Base-by-base conservation (phyloP, 2,329 filamentous ascomycete species). In the Nothophaeocryptopus gaeumannii region DNA sequence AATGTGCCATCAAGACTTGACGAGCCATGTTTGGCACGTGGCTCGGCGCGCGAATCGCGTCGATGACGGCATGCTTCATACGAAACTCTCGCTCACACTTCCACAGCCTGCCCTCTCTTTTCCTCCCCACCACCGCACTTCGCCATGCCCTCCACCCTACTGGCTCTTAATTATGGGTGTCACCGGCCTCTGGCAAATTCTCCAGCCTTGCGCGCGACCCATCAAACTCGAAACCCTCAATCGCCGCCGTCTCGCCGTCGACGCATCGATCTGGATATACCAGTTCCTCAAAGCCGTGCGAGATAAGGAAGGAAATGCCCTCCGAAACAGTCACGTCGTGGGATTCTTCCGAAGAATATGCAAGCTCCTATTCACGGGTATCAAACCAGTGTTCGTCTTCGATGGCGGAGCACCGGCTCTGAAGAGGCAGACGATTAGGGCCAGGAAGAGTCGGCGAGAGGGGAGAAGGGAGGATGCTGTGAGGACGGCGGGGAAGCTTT, bases 201-300 rank as follows among this genome's bases (percentile, higher is more conserved):
- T 97, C 58, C 89, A 96, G 72, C 93, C 93, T 39, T 96, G 90
- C 67, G 93, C 93, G 40, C 87, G 93, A 33, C 95, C 93, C 14
- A 95, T 95, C 56, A 96, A 96, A 70, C 86, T 99, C 62, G 91
- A 95, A 63, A 96, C 92, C 11, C 83, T 99, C 53, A 97, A 97
- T 70, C 89, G 88, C 61, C 96, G 96, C 73, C 89, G 93, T 12
- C 86, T 99, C 42, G 95, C 93, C 39, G 89, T 99, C 59, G 93
- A 99, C 73, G 93, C 95, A 51, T 96, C 91, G 10, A 99, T 99
- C 68, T 99, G 93, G 93, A 97, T 99, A 63, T 99, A 99, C 77
- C 93, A 99, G 67, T 99, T 99, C 66, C 83, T 99, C 63, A 99
- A 99, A 74, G 93, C 95, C 8, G 93, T 99, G 9, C 91, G 93